These are phyloP conservation scores for Arthrobotrys conoides DNA, from an alignment of 2,329 filamentous ascomycete genomes.

Conservation along the genomic window DNA sequence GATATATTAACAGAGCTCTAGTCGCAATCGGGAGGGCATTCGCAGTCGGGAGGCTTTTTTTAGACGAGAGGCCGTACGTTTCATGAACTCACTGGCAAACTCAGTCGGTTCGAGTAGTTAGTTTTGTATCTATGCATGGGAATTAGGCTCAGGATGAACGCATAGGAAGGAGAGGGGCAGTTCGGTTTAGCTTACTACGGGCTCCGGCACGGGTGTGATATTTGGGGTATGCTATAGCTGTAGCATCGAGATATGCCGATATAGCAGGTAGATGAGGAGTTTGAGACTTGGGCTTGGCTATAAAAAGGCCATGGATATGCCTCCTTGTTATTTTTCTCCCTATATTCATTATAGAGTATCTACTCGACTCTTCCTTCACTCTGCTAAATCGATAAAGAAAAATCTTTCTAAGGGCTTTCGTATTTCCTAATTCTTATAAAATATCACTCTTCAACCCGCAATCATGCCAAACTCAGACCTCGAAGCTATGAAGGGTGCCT, in stretches of 20 bases:
- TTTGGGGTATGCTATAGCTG: too few species aligned
- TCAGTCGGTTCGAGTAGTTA: neutral
- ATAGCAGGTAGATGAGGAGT: too few species aligned
- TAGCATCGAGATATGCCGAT: too few species aligned
- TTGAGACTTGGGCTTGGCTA: neutral
- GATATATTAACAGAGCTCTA: neutral
- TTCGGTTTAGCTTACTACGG: neutral
- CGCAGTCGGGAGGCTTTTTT: neutral
- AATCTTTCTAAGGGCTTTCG: neutral
- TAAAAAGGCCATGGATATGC: neutral
- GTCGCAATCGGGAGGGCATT: neutral
- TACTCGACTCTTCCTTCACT: neutral
- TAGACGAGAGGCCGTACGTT: neutral
- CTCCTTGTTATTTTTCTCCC: neutral
- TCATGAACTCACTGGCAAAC: neutral
- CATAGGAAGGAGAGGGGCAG: neutral
- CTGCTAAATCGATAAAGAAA: too few species aligned
- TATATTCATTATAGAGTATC: neutral
- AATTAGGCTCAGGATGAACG: neutral
- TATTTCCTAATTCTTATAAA: neutral
- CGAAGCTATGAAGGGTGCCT: neutral
- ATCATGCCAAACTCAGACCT: neutral
- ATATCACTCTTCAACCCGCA: neutral
- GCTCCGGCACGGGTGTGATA: neutral
- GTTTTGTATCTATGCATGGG: neutral